Conservation (phyloP, 352 stramenopile genomes). For the Globisporangium okanoganense region DNA sequence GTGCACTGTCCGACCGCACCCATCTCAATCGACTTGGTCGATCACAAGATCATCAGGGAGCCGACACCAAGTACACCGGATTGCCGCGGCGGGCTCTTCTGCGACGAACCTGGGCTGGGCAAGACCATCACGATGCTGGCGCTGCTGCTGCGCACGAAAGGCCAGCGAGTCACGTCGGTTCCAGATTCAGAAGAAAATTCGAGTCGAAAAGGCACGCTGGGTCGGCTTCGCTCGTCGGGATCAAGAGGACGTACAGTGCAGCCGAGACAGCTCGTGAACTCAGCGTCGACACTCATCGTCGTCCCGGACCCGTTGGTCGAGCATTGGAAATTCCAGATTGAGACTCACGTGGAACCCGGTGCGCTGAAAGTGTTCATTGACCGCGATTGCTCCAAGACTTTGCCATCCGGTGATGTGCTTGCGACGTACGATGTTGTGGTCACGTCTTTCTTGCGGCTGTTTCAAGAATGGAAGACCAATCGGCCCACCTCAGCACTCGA, state of each 20-base stretch:
- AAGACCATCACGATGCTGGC: constrained; percentile 88
- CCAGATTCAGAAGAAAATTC: constrained; percentile 16
- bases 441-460: constrained; percentile 64
- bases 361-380: constrained; percentile 50
- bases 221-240: constrained; percentile 35
- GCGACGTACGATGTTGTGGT: constrained; percentile 68
- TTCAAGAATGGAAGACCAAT: constrained; percentile 57
- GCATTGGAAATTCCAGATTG: constrained; percentile 78
- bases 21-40: constrained; percentile 57
- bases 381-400: constrained; percentile 23
- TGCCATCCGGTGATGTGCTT: constrained; percentile 43
- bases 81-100: constrained; percentile 71
- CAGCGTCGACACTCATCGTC: constrained; percentile 57
- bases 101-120: constrained; percentile 76
- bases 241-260: constrained; percentile 44
- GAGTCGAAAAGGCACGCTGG: constrained; percentile 8
- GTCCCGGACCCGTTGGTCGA: constrained; percentile 71
- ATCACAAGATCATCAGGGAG: constrained; percentile 29
- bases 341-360: constrained; percentile 35
- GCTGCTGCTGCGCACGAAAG: constrained; percentile 74
- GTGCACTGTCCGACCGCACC: constrained; percentile 6
- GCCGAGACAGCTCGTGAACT: constrained; percentile 38
- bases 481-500: constrained; percentile 61
- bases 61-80: constrained; percentile 25
- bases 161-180: constrained; percentile 23